These are phyloP conservation scores for Puccinia horiana DNA, from an alignment of 1,284 basidiomycete genomes.

Conservation along the genomic window DNA sequence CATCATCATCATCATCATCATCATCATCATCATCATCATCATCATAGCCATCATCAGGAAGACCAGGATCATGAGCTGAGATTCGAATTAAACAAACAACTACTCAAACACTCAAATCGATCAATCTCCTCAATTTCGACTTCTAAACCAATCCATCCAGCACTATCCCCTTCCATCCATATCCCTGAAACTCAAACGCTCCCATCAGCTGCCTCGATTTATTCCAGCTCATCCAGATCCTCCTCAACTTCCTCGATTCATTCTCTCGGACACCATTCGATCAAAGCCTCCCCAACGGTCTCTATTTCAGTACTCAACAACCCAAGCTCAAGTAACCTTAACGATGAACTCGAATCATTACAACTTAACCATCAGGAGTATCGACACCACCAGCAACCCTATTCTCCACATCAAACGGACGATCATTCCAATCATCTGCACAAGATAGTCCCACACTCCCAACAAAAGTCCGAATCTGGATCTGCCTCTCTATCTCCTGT, in stretches of 20 bases:
- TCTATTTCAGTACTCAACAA: conserved; percentile 18
- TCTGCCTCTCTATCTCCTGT: conserved; percentile 12
- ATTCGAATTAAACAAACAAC: background rate
- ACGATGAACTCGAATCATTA: conserved; percentile 16
- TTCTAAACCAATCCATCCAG: conserved; percentile 20
- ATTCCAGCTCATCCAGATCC: conserved; percentile 23
- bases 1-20: background rate
- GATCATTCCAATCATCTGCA: background rate
- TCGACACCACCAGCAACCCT: background rate
- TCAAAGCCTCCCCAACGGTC: conserved; percentile 41
- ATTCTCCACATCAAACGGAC: background rate
- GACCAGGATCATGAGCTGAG: background rate
- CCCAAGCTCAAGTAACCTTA: background rate
- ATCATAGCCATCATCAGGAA: background rate
- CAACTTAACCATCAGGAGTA: conserved; percentile 18
- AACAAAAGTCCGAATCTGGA: background rate
- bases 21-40: conserved; percentile 29
- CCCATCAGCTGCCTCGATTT: background rate
- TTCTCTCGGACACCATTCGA: conserved; percentile 23
- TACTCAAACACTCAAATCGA: background rate
- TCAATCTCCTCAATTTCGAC: conserved; percentile 5
- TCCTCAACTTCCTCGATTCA: conserved; percentile 23
- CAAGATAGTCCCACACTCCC: background rate
- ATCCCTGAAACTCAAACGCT: background rate
- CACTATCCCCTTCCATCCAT: background rate